Base-by-base conservation (phyloP, 495 filamentous ascomycete genomes). In the Podospora anserina region DNA sequence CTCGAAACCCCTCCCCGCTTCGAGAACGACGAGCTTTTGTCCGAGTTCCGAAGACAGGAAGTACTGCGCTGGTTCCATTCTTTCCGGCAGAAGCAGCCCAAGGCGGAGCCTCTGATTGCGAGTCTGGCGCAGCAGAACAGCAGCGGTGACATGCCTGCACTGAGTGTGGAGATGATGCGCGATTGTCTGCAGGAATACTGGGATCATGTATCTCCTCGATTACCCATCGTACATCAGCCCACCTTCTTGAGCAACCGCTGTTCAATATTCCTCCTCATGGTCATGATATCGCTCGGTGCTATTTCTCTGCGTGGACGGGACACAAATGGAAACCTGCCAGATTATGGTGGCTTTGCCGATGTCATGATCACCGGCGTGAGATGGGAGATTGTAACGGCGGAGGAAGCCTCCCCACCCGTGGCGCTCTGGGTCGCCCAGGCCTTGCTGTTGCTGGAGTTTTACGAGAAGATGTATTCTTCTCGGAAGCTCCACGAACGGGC, bases 391-490 rank as follows among this genome's bases (percentile, higher is more conserved):
- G 91, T 99, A 67, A 91, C 89, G 72, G 88, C 95, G 71, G 86
- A 88, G 30, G 93, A 97, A 72, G 96, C 96, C 68, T 83, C 89
- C 26, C 93, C 95, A 5, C 94, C 95, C 2, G 94, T 95, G 1
- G 92, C 92, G 69, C 82, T 99, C 16, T 99, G 95, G 95, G 88
- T 97, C 28, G 96, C 96, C 69, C 95, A 99, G 75, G 90, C 95
- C 0, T 81, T 98, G 27, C 78, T 99, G 16, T 81, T 99, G 7
- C 81, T 99, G 18, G 95, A 99, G 73, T 87, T 97, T 3, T 97
- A 94, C 75, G 95, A 99, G 79, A 99, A 99, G 84, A 91, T 95
- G 87, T 97, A 93, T 76, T 92, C 92, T 6, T 96, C 93, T 1
- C 84, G 93, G 34, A 86, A 87, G 11, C 84, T 98, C 26, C 95